Evolutionary conservation across 805 yeast genomes (phyloP).

Genomic region (Yamadazyma laniorum): DNA sequence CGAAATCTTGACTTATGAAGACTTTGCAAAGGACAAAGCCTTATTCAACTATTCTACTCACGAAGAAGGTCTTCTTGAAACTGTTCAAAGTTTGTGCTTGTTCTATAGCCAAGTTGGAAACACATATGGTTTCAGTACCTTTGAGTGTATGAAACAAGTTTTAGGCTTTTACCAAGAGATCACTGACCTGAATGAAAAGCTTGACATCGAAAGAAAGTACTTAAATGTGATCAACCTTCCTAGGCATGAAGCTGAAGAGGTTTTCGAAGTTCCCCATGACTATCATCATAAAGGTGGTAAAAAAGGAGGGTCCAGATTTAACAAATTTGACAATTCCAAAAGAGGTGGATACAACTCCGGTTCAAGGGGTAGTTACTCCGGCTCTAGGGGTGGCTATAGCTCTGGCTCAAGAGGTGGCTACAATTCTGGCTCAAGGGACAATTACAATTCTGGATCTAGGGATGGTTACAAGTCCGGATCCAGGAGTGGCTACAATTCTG

Average conservation of each 20-base stretch:
- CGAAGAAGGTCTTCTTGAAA: slow-evolving; percentile 7
- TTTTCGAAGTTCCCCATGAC: slow-evolving; percentile 12
- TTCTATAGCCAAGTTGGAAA: slow-evolving; percentile 26
- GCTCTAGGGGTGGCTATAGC: not conserved
- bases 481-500: not conserved
- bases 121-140: slow-evolving; percentile 17
- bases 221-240: slow-evolving; percentile 8
- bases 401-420: not conserved
- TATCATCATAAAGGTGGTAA: slow-evolving; percentile 6
- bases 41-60: slow-evolving; percentile 16
- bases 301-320: slow-evolving; percentile 11
- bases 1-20: slow-evolving; percentile 39
- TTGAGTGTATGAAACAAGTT: slow-evolving; percentile 4
- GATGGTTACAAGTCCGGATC: not conserved
- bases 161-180: slow-evolving; percentile 6
- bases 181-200: slow-evolving; percentile 7
- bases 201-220: slow-evolving; percentile 1
- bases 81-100: slow-evolving; percentile 13
- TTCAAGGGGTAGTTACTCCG: not conserved
- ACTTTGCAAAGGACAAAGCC: slow-evolving; percentile 31
- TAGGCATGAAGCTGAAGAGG: slow-evolving; percentile 9
- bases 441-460: not conserved
- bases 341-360: not conserved
- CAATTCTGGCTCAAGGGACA: not conserved
- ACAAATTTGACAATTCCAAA: slow-evolving; percentile 6